Base-by-base conservation (phyloP, 441 rosid genomes). In the Populus tomentosa region DNA sequence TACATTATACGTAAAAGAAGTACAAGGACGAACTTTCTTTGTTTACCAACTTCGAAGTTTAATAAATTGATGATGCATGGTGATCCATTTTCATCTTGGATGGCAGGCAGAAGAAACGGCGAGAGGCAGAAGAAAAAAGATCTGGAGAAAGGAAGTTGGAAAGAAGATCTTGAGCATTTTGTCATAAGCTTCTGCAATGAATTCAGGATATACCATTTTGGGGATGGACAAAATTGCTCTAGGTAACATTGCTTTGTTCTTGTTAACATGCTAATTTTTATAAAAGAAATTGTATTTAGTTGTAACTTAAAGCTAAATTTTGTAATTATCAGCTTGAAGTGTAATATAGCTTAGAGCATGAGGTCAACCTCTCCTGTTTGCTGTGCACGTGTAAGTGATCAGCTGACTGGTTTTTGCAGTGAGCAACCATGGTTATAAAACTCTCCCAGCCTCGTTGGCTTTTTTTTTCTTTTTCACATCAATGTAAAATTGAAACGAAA, bases 41-140 rank as follows among this genome's bases (percentile, higher is more conserved):
- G 36, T 0, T 63, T 7, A 3, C 16, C 30, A 77, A 61, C 64
- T 26, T 40, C 6, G 0, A 2, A 40, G 28, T 65, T 36, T 1
- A 59, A 68, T 42, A 36, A 50, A 26, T 66, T 74, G 36, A 38
- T 78, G 21, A 69, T 73, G 63, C 40, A 66, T 78, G 2, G 30
- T 30, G 33, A 35, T 70, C 21, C 4, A 24, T 69, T 68, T 53
- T 70, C 46, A n/a, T 71, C n/a, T n/a, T n/a, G n/a, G n/a, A 73
- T 82, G 66, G 71, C 89, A 95, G 98, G 75, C 97, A 91, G 82
- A 97, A 95, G 83, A 89, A 91, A 81, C 88, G 94, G 81, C 88
- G 97, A 77, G 98, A 92, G 79, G 91, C 88, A 30, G 97, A 92
- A 82, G 97, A 91, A 83, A 89, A 79, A 81, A 90, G 87, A 87